Base-by-base conservation (phyloP, 768 basidiomycete genomes). In the Hygrophoropsis aurantiaca region DNA sequence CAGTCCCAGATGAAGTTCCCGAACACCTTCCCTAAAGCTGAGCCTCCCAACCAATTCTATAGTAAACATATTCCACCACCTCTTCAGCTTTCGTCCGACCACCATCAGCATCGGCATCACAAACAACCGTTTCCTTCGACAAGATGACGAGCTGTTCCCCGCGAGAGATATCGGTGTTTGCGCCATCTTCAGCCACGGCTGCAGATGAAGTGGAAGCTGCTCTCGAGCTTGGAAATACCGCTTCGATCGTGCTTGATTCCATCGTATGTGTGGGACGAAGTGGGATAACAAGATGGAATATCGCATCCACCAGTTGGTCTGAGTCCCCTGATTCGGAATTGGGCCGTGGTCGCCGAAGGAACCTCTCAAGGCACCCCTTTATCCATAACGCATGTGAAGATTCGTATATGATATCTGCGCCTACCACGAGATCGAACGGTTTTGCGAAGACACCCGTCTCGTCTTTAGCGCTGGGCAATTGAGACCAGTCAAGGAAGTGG, bases 41-140 rank as follows among this genome's bases (percentile, higher is more conserved):
- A n/a, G n/a, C n/a, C n/a, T n/a, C n/a, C 90, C 89, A 93, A 18
- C 81, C 82, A 49, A 93, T 89, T 43, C 66, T 72, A 65, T 84
- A 90, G 61, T 87, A 80, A 11, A 74, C 70, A 55, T 93, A 93
- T 57, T 80, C 79, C 25, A 88, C 78, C 50, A 84, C 76, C 46
- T 81, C 71, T 24, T 52, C 56, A 30, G 68, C 72, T 41, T 61
- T 48, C 37, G 66, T 61, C 6, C 43, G 51, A n/a, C 34, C 25
- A 21, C 18, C 40, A 32, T 49, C 56, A 3, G 35, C 49, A 21
- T 62, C 51, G 23, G 74, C 74, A 52, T 82, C 79, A 62, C 85
- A 84, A 35, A 74, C 48, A 36, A 89, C 72, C 2, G 60, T 65
- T 53, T 84, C 78, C 57, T 75, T 82, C 9, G 71, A 67, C 26